Base-by-base conservation (phyloP, 345 rosid species). In the Camelina sativa region DNA sequence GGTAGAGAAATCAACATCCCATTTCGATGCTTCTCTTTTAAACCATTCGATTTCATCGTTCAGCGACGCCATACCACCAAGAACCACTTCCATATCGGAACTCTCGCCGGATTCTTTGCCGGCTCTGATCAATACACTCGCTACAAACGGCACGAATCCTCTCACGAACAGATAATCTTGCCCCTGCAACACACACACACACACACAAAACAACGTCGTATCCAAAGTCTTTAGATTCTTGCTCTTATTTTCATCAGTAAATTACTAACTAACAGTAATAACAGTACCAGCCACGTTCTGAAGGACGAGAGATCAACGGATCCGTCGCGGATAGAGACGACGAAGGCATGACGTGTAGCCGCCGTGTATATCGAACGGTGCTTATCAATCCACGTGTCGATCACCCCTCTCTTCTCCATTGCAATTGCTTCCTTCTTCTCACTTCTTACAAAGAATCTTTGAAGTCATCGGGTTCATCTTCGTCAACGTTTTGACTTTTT, bases 161-260 rank as follows among this genome's bases (percentile, higher is more conserved):
- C 92, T 91, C 15, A 91, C 95, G 63, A 91, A 94, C 57, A 85
- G 11, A 72, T 89, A 94, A 76, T 94, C 97, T 80, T 94, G 97
- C 35, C 82, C 96, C 97, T 91, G 90, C 30, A 83, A 55, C 30
- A 34, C 11, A 41, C 46, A 19, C 47, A n/a, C 2, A 23, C 25
- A 23, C 28, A 25, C 5, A 28, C 30, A 4, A 28, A 28, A 28
- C 30, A 28, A 28, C 57, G 11, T 23, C 62, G 28, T 43, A 51
- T 8, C 11, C 11, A 30, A 41, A 20, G 10, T 53, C 48, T 28
- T 37, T 0, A 44, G 7, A 30, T 32, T 50, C 2, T 34, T 48
- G 63, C n/a, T 2, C 48, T 19, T 1, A 4, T 46, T 44, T 12
- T 32, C 22, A 20, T 54, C 34, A 5, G 40, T 30, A 4, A 19